Evolutionary conservation across 371 early-diverging fungal species (phyloP).

Genomic region (Dinochytrium kinnereticum): DNA sequence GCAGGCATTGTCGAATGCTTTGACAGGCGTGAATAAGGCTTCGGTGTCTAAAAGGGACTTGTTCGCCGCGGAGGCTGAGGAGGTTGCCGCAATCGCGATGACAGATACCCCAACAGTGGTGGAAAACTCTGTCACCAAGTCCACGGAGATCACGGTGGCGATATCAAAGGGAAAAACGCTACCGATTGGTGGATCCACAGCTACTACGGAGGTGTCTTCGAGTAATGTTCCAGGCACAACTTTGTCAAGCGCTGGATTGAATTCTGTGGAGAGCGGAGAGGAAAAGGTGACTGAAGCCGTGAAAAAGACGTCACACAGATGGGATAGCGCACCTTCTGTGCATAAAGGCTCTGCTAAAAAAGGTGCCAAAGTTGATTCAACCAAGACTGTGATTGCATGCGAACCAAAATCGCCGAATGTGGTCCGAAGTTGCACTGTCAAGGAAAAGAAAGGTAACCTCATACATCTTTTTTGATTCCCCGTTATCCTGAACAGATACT

Average conservation of each 20-base stretch:
- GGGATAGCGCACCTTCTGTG: slow-evolving; percentile 1
- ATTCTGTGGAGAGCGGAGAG: background rate
- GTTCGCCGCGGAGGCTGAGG: no score
- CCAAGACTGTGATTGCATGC: background rate
- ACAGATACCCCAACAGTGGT: no score
- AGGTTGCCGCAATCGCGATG: no score
- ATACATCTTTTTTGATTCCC: background rate
- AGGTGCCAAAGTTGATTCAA: background rate
- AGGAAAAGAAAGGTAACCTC: slow-evolving; percentile 11
- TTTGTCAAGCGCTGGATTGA: no score
- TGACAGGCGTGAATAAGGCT: background rate
- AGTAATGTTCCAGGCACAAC: no score
- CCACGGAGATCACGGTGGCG: no score
- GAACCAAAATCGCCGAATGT: slow-evolving; percentile 8
- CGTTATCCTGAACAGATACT: no score
- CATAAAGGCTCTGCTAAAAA: background rate
- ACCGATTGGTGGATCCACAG: no score
- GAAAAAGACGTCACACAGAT: background rate
- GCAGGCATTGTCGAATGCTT: background rate
- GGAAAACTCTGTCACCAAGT: no score
- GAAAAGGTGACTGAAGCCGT: background rate
- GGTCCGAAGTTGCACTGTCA: slow-evolving; percentile 4
- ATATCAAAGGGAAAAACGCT: no score
- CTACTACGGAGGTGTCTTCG: no score
- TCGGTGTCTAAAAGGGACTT: no score